Evolutionary conservation across 2,329 filamentous ascomycete genomes (phyloP).

Genomic region (Thielaviopsis populi): DNA sequence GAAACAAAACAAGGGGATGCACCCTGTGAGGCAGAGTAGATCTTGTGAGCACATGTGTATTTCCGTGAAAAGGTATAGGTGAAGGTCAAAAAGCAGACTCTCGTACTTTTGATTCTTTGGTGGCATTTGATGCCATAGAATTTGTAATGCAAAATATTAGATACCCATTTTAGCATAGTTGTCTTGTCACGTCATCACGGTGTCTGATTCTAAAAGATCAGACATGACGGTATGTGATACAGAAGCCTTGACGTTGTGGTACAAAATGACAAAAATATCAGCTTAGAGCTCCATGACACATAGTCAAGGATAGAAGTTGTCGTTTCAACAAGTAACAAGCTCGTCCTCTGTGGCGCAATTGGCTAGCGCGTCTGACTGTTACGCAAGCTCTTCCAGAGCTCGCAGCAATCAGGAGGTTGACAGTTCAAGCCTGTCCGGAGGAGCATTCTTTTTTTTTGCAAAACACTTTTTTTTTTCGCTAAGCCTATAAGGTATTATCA

Average conservation of each 20-base stretch:
- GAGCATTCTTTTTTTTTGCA: background rate
- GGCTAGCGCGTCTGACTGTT: slow-evolving; percentile 47
- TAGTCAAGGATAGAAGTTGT: no score
- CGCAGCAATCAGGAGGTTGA: slow-evolving; percentile 14
- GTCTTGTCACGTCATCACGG: background rate
- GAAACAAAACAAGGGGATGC: background rate
- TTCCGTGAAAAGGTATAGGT: background rate
- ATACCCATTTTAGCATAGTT: background rate
- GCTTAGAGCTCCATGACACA: no score
- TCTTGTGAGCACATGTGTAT: background rate
- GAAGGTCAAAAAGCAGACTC: background rate
- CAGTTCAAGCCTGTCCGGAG: slow-evolving; percentile 14
- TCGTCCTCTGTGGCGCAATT: slow-evolving; percentile 30
- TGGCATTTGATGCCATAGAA: background rate
- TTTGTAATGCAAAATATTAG: background rate
- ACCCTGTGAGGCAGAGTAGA: background rate
- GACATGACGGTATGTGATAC: background rate
- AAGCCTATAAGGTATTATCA: no score
- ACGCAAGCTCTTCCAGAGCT: slow-evolving; percentile 18
- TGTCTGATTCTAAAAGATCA: background rate
- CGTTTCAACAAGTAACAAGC: background rate
- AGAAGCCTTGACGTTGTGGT: no score
- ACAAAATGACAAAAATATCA: no score
- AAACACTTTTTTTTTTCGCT: background rate
- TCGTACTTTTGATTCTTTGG: background rate